phyloP scores from a whole-genome alignment of 2,329 filamentous ascomycete species.

The Diaporthe citri region DNA sequence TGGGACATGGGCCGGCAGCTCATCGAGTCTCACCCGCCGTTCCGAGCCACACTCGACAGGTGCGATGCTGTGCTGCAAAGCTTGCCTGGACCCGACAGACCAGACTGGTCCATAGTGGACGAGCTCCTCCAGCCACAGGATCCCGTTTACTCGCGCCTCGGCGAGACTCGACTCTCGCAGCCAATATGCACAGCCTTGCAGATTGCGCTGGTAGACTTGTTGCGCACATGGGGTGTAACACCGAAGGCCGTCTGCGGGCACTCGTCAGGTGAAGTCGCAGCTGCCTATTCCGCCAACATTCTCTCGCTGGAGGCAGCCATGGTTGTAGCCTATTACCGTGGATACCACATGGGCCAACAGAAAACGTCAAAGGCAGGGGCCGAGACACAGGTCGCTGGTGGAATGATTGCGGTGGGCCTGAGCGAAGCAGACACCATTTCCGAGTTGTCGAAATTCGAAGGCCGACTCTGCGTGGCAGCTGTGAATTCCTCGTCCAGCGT shows the following conservation, averaged over 20 bases:
- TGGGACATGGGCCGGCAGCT: slow-evolving; percentile 47
- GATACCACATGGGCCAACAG: slow-evolving; percentile 4
- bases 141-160: slow-evolving; percentile 23
- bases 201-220: slow-evolving; percentile 51
- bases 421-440: slow-evolving; percentile 51
- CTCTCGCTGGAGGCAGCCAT: slow-evolving; percentile 16
- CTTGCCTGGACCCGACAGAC: neutral
- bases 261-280: slow-evolving; percentile 42
- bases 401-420: slow-evolving; percentile 62
- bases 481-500: slow-evolving; percentile 52
- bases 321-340: slow-evolving; percentile 27
- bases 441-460: slow-evolving; percentile 43
- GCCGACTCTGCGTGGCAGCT: slow-evolving; percentile 47
- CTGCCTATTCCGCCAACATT: slow-evolving; percentile 4
- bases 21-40: neutral
- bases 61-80: neutral
- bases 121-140: slow-evolving; percentile 19
- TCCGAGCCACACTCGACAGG: slow-evolving; percentile 3
- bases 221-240: slow-evolving; percentile 43
- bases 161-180: slow-evolving; percentile 27
- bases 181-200: slow-evolving; percentile 55
- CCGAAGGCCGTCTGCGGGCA: slow-evolving; percentile 46
- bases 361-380: rapidly evolving
- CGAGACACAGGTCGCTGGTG: slow-evolving; percentile 45
- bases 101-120: slow-evolving; percentile 25